Percentiles rank a stretch among this genome's conserved stretches.
Conservation (phyloP, 768 basidiomycete species). For the Kondoa malvinella region DNA sequence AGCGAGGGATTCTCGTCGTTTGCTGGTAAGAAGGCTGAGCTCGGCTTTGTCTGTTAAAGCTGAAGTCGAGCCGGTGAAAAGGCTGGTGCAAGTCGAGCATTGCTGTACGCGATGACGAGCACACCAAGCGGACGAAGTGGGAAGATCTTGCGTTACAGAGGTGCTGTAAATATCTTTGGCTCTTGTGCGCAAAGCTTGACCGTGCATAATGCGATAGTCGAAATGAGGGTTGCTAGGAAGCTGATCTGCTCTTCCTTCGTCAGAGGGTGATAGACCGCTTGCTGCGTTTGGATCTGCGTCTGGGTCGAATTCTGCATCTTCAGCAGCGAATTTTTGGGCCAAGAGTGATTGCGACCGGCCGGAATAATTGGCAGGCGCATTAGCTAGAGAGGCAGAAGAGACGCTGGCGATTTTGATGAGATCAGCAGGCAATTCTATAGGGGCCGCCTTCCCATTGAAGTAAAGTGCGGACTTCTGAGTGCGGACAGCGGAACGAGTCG, state of each 20-base stretch:
- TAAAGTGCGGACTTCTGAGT: background rate
- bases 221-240: conserved; percentile 19
- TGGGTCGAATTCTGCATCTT: conserved; percentile 47
- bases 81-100: conserved; percentile 16
- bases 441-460: background rate
- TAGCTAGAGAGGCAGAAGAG: background rate
- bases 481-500: background rate
- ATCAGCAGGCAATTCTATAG: background rate
- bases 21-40: background rate
- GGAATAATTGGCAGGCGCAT: background rate
- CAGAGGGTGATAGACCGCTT: background rate
- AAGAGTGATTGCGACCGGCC: background rate
- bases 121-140: conserved; percentile 16
- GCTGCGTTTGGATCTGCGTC: conserved; percentile 4
- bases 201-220: conserved; percentile 26
- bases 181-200: conserved; percentile 20
- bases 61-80: background rate
- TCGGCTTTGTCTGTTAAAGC: conserved; percentile 10
- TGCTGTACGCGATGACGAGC: conserved; percentile 18
- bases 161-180: conserved; percentile 20
- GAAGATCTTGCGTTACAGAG: conserved; percentile 8
- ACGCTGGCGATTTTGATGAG: background rate
- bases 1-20: background rate
- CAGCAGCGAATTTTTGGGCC: background rate
- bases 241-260: background rate